Percentiles rank a stretch among this genome's conserved stretches.
These are phyloP conservation scores for Jimgerdemannia lactiflua DNA, from an alignment of 192 early-diverging fungal genomes.

Conservation along the genomic window DNA sequence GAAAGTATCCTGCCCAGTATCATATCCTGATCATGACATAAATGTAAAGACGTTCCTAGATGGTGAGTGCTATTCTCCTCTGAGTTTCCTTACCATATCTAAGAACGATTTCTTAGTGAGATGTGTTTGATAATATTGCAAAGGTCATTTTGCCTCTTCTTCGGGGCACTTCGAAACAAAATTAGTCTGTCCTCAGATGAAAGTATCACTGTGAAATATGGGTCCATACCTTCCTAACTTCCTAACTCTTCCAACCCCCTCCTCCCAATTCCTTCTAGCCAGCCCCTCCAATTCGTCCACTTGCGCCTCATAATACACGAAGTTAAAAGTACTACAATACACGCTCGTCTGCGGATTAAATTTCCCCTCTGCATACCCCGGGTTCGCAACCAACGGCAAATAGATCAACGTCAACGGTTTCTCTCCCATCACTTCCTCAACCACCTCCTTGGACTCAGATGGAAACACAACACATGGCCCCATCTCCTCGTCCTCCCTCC, in stretches of 20 bases:
- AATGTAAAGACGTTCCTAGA: no score
- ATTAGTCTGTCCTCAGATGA: no score
- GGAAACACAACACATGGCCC: conserved; percentile 47
- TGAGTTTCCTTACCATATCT: no score
- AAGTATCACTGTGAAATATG: no score
- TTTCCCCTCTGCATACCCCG: conserved; percentile 38
- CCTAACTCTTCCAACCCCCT: conserved; percentile 53
- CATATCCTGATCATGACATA: no score
- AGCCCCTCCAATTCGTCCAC: conserved; percentile 57
- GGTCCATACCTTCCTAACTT: conserved; percentile 41
- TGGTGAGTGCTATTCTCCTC: no score
- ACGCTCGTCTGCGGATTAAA: conserved; percentile 65
- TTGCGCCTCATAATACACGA: conserved; percentile 63
- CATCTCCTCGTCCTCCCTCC: conserved; percentile 12
- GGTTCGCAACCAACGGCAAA: conserved; percentile 63
- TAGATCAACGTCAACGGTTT: conserved; percentile 50
- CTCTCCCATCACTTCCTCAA: conserved; percentile 7
- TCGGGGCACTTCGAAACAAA: no score
- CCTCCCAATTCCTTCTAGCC: conserved; percentile 50
- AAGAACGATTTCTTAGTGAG: no score
- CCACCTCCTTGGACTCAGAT: conserved; percentile 20
- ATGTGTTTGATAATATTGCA: no score
- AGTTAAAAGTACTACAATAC: conserved; percentile 69
- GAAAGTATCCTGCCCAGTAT: no score
- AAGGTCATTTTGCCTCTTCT: no score